Percentiles rank a stretch among this genome's conserved stretches.
These are phyloP conservation scores for Suhomyces canberraensis DNA, from an alignment of 805 yeast species.

Conservation along the genomic window DNA sequence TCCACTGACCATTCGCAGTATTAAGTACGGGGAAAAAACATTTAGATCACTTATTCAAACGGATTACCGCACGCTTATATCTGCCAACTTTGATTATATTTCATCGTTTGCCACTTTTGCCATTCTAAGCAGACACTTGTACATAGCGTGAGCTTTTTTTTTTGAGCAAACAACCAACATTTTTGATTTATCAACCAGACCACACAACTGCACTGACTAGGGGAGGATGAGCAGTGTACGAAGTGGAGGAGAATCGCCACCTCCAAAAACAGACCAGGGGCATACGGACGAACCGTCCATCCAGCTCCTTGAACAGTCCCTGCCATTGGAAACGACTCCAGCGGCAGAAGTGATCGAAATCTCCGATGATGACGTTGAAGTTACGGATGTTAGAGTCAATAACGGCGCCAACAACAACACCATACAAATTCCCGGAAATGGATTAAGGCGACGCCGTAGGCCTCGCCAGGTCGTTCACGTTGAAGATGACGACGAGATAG, in stretches of 20 bases:
- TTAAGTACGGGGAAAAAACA: too few relatives aligned
- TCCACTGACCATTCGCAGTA: too few relatives aligned
- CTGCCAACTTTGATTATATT: too few relatives aligned
- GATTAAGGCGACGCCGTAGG: neutral
- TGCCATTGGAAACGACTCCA: neutral
- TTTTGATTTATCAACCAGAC: too few relatives aligned
- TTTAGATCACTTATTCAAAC: too few relatives aligned
- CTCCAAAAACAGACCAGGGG: neutral
- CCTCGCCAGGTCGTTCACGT: neutral
- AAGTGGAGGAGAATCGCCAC: neutral
- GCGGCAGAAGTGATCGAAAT: conserved; percentile 2
- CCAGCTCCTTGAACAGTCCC: neutral
- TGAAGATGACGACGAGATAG: conserved; percentile 6
- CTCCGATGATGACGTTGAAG: conserved; percentile 7
- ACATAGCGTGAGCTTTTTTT: too few relatives aligned
- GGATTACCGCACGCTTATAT: too few relatives aligned
- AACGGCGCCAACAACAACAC: neutral
- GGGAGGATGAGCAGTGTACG: neutral
- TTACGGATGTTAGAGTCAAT: neutral
- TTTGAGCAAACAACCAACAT: too few relatives aligned
- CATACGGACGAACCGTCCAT: too few relatives aligned
- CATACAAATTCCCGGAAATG: neutral
- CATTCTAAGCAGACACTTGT: too few relatives aligned
- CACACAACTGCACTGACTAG: too few relatives aligned
- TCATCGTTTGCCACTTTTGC: too few relatives aligned